Conservation (phyloP, 352 stramenopile genomes). For the Paralagenidium karlingii region DNA sequence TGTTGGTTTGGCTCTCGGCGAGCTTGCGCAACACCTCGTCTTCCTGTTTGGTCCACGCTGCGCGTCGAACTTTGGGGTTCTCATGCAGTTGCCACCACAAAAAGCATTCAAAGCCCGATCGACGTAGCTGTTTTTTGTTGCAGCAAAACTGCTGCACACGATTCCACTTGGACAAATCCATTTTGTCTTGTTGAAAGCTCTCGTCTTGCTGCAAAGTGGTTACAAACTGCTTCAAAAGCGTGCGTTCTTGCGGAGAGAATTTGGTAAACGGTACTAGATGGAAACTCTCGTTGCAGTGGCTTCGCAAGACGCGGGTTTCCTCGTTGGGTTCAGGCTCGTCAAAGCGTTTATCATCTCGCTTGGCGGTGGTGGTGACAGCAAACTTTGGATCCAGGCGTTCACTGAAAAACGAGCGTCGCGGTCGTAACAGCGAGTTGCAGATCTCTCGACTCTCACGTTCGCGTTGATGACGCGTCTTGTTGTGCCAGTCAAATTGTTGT, state of each 20-base stretch:
- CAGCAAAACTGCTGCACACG: slow-evolving; percentile 30
- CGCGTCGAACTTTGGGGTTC: slow-evolving; percentile 27
- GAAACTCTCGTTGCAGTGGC: slow-evolving; percentile 48
- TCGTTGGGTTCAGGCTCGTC: slow-evolving; percentile 16
- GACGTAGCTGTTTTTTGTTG: slow-evolving; percentile 28
- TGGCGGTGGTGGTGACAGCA: not conserved
- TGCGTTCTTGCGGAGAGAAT: slow-evolving; percentile 46
- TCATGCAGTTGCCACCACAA: slow-evolving; percentile 65
- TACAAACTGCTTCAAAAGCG: slow-evolving; percentile 35
- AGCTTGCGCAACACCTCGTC: slow-evolving; percentile 21
- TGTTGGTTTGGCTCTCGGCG: too few species aligned
- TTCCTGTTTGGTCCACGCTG: slow-evolving; percentile 43
- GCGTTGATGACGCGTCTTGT: slow-evolving; percentile 17
- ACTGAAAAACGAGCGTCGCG: slow-evolving; percentile 42
- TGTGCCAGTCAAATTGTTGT: slow-evolving; percentile 13
- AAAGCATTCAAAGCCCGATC: slow-evolving; percentile 55
- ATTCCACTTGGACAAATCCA: slow-evolving; percentile 11
- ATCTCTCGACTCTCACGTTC: slow-evolving; percentile 24
- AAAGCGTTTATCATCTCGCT: slow-evolving; percentile 1
- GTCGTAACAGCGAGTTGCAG: slow-evolving; percentile 48
- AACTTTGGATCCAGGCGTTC: slow-evolving; percentile 9
- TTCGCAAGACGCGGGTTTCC: slow-evolving; percentile 32
- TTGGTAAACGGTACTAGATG: slow-evolving; percentile 22
- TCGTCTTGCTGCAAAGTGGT: slow-evolving; percentile 5
- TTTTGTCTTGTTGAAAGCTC: not conserved